Evolutionary conservation across 2,329 filamentous ascomycete species (phyloP), one percentile per base, ranked within the genome.

Genomic region (Ophiostoma sp.): DNA sequence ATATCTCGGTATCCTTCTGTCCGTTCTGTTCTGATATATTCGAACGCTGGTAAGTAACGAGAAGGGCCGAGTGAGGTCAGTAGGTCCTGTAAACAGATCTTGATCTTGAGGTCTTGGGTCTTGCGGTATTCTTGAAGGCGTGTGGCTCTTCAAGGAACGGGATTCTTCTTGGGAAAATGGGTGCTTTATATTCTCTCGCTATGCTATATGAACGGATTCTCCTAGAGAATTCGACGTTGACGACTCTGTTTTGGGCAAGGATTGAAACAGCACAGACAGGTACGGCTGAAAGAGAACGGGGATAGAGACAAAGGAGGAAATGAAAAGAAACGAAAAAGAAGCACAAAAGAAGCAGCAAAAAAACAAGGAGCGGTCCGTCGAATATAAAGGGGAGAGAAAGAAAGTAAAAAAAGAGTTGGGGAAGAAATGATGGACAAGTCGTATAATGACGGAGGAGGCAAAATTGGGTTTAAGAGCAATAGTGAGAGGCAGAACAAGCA

Each of bases 101-200:
- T 68, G 69, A 17, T 72, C 31, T 63, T 73, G 42, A 52, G 48
- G n/a, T 1, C 7, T 31, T 50, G 42, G 12, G 5, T n/a, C 42
- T 17, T 73, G 39, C 48, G 31, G 22, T 1, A 2, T 25, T 42
- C 61, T 50, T 66, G 50, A 69, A 74, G 42, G 59, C 50, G 71
- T 71, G 36, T 22, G 11, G 59, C 25, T 28, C 55, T 61, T 33
- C 8, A 45, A 64, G 59, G 63, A 33, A 59, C 17, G 31, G 39
- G 7, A 31, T 19, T 52, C n/a, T 48, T 17, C 17, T 57, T 66
- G 69, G 61, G 25, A 48, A 72, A 75, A 72, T 55, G 22, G 45
- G 52, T 72, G 73, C 8, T 70, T 74, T 75, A 68, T 75, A 73
- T 75, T 75, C 57, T 74, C 42, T 70, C 55, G 73, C 75, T 75